Base-by-base conservation (phyloP, 108 stramenopile species). In the Pseudonitzschia delicatissima region DNA sequence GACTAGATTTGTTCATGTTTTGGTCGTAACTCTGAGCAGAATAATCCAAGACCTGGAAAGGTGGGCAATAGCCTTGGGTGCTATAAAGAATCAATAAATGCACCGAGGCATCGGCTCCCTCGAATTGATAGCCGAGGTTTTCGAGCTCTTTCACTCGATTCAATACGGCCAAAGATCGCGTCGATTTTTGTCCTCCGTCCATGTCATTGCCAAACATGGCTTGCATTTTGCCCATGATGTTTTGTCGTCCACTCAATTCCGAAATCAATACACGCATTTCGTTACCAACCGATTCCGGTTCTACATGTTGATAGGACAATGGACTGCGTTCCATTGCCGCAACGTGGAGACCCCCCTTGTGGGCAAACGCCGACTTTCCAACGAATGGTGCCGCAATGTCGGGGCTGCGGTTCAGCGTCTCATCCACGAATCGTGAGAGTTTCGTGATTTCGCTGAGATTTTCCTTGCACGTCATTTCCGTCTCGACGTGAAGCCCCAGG, bases 311-410 rank as follows among this genome's bases (percentile, higher is more conserved):
- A 80, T 96, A 97, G 7, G 85, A 86, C 34, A 79, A 66, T 0
- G 92, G 87, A 42, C 72, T 79, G 12, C 91, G 78, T 77, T 92
- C 87, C 83, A 97, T 81, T 29, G 96, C 96, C 7, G 92, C 88
- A 21, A 95, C 96, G 69, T 96, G 95, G 42, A 97, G 71, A 12
- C 96, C 96, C 29, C 96, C 96, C 82, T 97, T 97, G 78, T 97
- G 96, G 13, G 96, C 96, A 84, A 97, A 97, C 4, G 96, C 94
- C 12, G 84, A 87, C 6, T 76, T 63, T n/a, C 96, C 96, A 18
- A 95, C 94, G 57, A 72, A 97, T 0, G 96, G 96, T 4, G 85
- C 82, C 6, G 75, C 71, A 13, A 65, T 63, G 31, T 86, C 50
- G 6, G 92, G 94, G 9, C 78, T 77, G 20, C 85, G 81, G 62